Conservation (phyloP, 441 rosid species). For the Pelargonium australe region DNA sequence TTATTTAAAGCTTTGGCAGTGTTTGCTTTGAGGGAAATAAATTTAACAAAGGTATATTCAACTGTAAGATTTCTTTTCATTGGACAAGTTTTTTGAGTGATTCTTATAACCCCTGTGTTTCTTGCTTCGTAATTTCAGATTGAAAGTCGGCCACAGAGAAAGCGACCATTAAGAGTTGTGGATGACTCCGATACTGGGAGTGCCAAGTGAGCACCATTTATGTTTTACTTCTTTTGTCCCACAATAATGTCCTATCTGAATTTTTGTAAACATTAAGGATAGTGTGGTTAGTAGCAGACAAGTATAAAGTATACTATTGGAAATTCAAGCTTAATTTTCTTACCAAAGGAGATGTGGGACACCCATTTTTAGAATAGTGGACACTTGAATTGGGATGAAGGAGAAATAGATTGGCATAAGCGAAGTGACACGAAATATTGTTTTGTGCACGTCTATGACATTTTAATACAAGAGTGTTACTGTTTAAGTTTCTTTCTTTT, state of each 20-base stretch:
- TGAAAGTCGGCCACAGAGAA: constrained; percentile 68
- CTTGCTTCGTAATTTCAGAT: constrained; percentile 30
- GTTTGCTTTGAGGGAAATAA: constrained; percentile 50
- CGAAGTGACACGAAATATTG: too few species aligned
- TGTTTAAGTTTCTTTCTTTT: too few species aligned
- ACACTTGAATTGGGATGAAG: too few species aligned
- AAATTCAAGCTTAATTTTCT: too few species aligned
- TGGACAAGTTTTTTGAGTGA: neutral
- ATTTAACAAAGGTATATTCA: constrained; percentile 45
- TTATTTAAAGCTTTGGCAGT: constrained; percentile 62
- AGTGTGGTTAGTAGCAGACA: too few species aligned
- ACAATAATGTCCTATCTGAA: neutral
- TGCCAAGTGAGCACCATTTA: constrained; percentile 38
- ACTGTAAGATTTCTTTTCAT: neutral
- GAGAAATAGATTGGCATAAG: too few species aligned
- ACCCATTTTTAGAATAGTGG: neutral
- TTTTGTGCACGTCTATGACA: too few species aligned
- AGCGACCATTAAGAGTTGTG: constrained; percentile 47
- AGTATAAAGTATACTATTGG: too few species aligned
- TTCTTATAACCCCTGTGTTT: neutral
- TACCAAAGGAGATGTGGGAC: too few species aligned
- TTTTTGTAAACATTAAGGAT: neutral
- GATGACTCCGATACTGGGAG: constrained; percentile 53
- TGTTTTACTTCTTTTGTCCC: too few species aligned
- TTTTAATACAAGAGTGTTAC: too few species aligned